A percentile compares a stretch with the other conserved stretches of the same genome.
These are phyloP conservation scores for Psilocybe mexicana DNA, from an alignment of 1,284 basidiomycete species.

Conservation along the genomic window DNA sequence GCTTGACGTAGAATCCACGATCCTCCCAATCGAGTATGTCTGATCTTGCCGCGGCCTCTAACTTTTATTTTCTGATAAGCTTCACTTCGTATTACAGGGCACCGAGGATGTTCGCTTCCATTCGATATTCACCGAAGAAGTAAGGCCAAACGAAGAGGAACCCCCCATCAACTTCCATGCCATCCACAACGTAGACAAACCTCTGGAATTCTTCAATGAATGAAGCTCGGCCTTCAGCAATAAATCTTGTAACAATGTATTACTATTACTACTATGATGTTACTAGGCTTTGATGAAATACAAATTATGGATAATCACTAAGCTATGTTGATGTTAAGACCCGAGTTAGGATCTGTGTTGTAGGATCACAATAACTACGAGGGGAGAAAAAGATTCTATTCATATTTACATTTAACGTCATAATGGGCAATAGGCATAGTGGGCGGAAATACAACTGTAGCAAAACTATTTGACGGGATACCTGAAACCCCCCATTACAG, in stretches of 20 bases:
- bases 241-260: background rate
- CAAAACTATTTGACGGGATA: background rate
- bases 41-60: background rate
- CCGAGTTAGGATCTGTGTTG: background rate
- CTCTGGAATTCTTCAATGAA: slow-evolving; percentile 76
- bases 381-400: slow-evolving; percentile 14
- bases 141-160: slow-evolving; percentile 49
- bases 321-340: background rate
- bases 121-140: slow-evolving; percentile 70
- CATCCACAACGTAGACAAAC: slow-evolving; percentile 57
- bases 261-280: background rate
- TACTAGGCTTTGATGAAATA: background rate
- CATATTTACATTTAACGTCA: slow-evolving; percentile 7
- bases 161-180: slow-evolving; percentile 61
- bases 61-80: background rate
- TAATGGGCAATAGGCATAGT: background rate
- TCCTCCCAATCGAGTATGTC: slow-evolving; percentile 64
- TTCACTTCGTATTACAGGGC: slow-evolving; percentile 42
- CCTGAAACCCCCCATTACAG: background rate
- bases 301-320: background rate
- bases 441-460: background rate
- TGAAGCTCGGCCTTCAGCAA: slow-evolving; percentile 28
- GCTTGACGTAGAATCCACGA: slow-evolving; percentile 57
- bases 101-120: slow-evolving; percentile 67
- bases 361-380: background rate